These are phyloP conservation scores for Solanum appendiculatum DNA, from an alignment of 257 asterid species.

Conservation along the genomic window DNA sequence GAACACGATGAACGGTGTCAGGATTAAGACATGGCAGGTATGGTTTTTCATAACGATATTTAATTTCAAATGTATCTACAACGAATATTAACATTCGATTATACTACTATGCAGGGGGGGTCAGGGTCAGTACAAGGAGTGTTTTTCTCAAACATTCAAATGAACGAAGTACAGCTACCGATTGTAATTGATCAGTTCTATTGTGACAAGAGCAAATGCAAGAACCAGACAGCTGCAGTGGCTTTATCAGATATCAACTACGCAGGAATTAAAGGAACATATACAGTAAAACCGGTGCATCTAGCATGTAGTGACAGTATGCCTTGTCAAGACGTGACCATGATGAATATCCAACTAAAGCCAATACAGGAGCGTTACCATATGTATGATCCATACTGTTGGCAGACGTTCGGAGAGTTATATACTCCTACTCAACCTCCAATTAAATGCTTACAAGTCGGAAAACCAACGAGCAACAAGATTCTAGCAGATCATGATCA, in stretches of 20 bases:
- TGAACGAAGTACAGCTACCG: slow-evolving; percentile 72
- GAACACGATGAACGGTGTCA: slow-evolving; percentile 64
- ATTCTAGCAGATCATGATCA: slow-evolving; percentile 51
- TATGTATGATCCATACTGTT: slow-evolving; percentile 82
- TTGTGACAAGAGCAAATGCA: slow-evolving; percentile 66
- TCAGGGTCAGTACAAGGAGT: slow-evolving; percentile 73
- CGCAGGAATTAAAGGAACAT: slow-evolving; percentile 68
- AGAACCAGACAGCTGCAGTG: slow-evolving; percentile 72
- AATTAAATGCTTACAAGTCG: slow-evolving; percentile 46
- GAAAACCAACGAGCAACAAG: slow-evolving; percentile 64
- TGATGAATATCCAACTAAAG: slow-evolving; percentile 43
- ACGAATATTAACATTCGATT: background rate
- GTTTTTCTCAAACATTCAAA: slow-evolving; percentile 73
- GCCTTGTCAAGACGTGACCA: slow-evolving; percentile 73
- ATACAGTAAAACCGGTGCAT: slow-evolving; percentile 86
- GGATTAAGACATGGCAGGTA: slow-evolving; percentile 94
- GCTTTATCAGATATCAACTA: slow-evolving; percentile 73
- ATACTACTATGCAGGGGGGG: slow-evolving; percentile 57
- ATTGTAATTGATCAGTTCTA: slow-evolving; percentile 86
- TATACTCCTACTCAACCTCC: slow-evolving; percentile 72
- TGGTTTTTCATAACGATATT: background rate
- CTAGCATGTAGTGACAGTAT: slow-evolving; percentile 75
- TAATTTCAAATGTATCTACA: background rate
- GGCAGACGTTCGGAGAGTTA: slow-evolving; percentile 82
- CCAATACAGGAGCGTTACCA: slow-evolving; percentile 58